phyloP scores from a whole-genome alignment of 2,329 filamentous ascomycete species.

The Fusarium stilboides region DNA sequence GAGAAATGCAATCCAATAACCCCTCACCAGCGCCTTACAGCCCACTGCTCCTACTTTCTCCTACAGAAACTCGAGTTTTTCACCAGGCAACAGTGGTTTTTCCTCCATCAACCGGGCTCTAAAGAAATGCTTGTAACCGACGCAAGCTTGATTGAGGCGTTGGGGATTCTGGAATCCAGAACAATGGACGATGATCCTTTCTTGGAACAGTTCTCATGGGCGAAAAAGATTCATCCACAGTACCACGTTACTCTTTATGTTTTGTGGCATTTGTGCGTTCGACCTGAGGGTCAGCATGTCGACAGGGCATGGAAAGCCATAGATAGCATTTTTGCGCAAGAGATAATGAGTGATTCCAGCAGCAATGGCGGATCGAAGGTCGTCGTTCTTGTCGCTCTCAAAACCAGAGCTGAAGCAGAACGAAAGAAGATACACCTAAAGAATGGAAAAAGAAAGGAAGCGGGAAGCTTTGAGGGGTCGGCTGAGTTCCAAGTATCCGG shows the following conservation, averaged over 20 bases:
- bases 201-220: constrained; percentile 1
- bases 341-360: neutral
- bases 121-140: neutral
- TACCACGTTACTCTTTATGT: neutral
- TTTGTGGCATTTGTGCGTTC: constrained; percentile 1
- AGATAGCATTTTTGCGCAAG: neutral
- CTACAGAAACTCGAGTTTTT: constrained; percentile 6
- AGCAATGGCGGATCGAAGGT: neutral
- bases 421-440: neutral
- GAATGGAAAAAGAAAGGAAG: accelerated
- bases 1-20: neutral
- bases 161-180: neutral
- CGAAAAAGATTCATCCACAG: neutral
- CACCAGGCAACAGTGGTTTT: neutral
- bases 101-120: neutral
- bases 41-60: constrained; percentile 1
- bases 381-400: neutral
- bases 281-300: neutral
- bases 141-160: neutral
- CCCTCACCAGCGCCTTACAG: constrained; percentile 1
- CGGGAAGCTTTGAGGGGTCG: accelerated
- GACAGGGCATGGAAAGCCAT: neutral
- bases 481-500: neutral
- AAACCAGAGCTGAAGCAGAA: neutral
- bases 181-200: neutral